Conservation (phyloP, 768 basidiomycete species). For the Lentinula guzmanii region DNA sequence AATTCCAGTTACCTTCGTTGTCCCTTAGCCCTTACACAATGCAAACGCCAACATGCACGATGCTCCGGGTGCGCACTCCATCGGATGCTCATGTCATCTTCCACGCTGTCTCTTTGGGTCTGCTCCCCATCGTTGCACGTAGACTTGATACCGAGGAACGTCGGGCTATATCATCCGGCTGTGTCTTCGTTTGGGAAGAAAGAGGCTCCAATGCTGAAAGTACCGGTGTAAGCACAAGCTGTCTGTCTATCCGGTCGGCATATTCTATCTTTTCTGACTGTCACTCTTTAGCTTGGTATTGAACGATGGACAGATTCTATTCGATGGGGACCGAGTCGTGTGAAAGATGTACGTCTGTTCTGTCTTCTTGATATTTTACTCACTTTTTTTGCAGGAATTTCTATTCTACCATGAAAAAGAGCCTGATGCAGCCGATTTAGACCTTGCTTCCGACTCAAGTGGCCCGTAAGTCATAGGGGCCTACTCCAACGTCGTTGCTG, state of each 20-base stretch:
- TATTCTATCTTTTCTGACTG: not conserved
- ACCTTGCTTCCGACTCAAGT: constrained; percentile 45
- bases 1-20: constrained; percentile 44
- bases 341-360: constrained; percentile 54
- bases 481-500: not conserved
- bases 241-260: constrained; percentile 9
- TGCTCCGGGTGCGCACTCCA: constrained; percentile 56
- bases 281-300: constrained; percentile 51
- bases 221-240: constrained; percentile 44
- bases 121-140: constrained; percentile 62
- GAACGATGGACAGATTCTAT: constrained; percentile 81
- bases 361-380: constrained; percentile 7
- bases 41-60: constrained; percentile 66
- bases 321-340: constrained; percentile 74
- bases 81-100: constrained; percentile 71
- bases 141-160: constrained; percentile 75
- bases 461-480: constrained; percentile 32
- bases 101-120: constrained; percentile 55
- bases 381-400: constrained; percentile 48
- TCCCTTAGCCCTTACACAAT: constrained; percentile 18
- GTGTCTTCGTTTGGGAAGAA: constrained; percentile 83
- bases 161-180: constrained; percentile 61
- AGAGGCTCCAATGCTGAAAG: constrained; percentile 59
- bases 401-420: constrained; percentile 70
- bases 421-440: constrained; percentile 38